Evolutionary conservation across 1,284 basidiomycete species (phyloP).

Genomic region (Gomphus sp.): DNA sequence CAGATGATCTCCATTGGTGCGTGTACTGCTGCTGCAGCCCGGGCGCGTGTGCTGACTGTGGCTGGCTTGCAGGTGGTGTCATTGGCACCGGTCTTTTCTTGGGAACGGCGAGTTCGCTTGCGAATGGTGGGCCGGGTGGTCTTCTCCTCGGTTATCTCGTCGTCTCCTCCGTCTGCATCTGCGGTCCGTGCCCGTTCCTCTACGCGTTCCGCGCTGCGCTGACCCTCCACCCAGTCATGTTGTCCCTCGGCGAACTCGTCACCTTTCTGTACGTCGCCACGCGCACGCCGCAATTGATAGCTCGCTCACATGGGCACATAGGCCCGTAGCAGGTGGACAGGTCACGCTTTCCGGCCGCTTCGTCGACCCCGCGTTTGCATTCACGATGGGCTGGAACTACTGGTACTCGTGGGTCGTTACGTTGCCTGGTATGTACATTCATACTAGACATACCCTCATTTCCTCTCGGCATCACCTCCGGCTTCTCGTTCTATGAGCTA

Average conservation of each 20-base stretch:
- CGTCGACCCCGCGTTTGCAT: slow-evolving; percentile 40
- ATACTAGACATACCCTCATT: too few relatives aligned
- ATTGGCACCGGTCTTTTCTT: slow-evolving; percentile 11
- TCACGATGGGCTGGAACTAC: slow-evolving; percentile 33
- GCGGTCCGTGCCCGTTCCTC: not conserved
- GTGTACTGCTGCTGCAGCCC: not conserved
- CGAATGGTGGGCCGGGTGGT: slow-evolving; percentile 1
- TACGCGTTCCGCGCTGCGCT: too few relatives aligned
- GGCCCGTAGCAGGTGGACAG: slow-evolving; percentile 6
- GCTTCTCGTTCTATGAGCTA: not conserved
- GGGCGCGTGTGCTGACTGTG: not conserved
- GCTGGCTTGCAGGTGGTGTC: slow-evolving; percentile 1
- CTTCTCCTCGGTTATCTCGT: slow-evolving; percentile 1
- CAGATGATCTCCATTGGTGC: slow-evolving; percentile 11
- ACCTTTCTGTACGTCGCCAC: not conserved
- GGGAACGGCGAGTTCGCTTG: not conserved
- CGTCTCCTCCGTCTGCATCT: not conserved
- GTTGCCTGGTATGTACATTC: slow-evolving; percentile 13
- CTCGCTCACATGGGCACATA: not conserved
- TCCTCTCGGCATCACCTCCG: not conserved
- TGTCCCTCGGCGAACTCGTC: slow-evolving; percentile 4
- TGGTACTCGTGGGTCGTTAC: slow-evolving; percentile 15
- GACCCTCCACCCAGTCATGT: not conserved
- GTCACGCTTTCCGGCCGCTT: slow-evolving; percentile 21
- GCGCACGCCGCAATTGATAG: not conserved